Conservation (phyloP, 371 early-diverging fungal species). For the Mycotypha africana region DNA sequence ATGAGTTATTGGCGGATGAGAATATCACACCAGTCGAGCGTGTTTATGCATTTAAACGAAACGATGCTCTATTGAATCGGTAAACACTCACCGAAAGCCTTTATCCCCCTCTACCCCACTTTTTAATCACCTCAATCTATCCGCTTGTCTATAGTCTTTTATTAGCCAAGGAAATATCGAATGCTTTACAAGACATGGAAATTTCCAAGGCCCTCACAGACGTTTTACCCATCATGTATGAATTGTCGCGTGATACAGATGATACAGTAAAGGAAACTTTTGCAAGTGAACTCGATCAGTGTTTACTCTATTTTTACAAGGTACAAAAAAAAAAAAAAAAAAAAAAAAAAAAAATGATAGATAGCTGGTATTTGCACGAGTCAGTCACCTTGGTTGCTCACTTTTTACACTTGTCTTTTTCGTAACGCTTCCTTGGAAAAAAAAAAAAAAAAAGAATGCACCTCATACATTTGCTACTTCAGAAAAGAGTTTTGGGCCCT, state of each 20-base stretch:
- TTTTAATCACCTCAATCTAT: no score
- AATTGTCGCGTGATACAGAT: constrained; percentile 40
- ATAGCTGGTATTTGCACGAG: no score
- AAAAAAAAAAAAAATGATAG: constrained; percentile 1
- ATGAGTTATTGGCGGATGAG: constrained; percentile 40
- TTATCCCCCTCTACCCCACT: no score
- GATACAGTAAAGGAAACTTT: constrained; percentile 49
- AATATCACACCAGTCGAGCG: constrained; percentile 43
- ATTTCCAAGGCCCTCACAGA: constrained; percentile 41
- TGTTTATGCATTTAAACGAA: constrained; percentile 41
- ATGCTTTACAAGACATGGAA: constrained; percentile 34
- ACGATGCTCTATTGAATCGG: constrained; percentile 46
- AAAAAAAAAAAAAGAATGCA: constrained; percentile 6
- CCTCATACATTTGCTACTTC: constrained; percentile 11
- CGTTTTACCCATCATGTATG: constrained; percentile 42
- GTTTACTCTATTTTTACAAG: constrained; percentile 46
- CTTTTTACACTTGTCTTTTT: background rate
- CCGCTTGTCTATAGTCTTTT: no score
- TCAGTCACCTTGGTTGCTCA: background rate
- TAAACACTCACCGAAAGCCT: no score
- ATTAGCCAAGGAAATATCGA: constrained; percentile 18
- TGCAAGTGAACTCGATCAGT: constrained; percentile 45
- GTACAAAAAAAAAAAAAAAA: no score
- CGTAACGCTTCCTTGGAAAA: no score
- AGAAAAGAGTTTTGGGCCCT: constrained; percentile 30